Evolutionary conservation across 2,329 filamentous ascomycete genomes (phyloP), one percentile per base, ranked within the genome.

Genomic region (Ciborinia camelliae): DNA sequence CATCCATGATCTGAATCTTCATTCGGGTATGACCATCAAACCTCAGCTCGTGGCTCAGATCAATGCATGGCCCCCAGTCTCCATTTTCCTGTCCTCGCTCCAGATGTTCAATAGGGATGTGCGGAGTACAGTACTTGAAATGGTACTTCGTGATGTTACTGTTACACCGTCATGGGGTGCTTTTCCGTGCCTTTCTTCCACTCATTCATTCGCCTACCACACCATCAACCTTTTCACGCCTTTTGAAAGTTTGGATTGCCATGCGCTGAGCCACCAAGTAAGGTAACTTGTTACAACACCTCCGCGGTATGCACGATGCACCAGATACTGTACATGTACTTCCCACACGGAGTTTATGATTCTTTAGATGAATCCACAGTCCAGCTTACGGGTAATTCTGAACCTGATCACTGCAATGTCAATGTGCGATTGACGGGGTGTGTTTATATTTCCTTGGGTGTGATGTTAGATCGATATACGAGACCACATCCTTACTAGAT

Each of bases 11-110:
- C 18, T 41, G 20, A 32, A n/a, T n/a, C n/a, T n/a, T 32, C 43
- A 43, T 47, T 48, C 43, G 47, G 58, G 43, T 61, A 30, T 50
- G n/a, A 4, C 45, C 45, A 51, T 50, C 30, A 39, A 41, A 50
- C 26, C 58, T 51, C 58, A 51, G 58, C 58, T 51, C 47, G 35
- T 52, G 58, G 47, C 58, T 52, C 58, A 62, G 35, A 52, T 23
- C 14, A 37, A 35, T 54, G 32, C 51, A 54, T 39, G 32, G 58
- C 45, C 58, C 45, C 58, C 58, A 51, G 26, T 50, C 15, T 30
- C 18, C 20, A 23, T 32, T 18, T 26, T 57, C 32, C 15, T 18
- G 20, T 32, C n/a, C 43, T 50, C 32, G 6, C 35, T 41, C 4
- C 43, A 51, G 30, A 48, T 20, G 45, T 35, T 61, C 32, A 61